Percentiles rank a stretch among this genome's conserved stretches.
Conservation (phyloP, 768 basidiomycete genomes). For the Gymnopilus dilepis region DNA sequence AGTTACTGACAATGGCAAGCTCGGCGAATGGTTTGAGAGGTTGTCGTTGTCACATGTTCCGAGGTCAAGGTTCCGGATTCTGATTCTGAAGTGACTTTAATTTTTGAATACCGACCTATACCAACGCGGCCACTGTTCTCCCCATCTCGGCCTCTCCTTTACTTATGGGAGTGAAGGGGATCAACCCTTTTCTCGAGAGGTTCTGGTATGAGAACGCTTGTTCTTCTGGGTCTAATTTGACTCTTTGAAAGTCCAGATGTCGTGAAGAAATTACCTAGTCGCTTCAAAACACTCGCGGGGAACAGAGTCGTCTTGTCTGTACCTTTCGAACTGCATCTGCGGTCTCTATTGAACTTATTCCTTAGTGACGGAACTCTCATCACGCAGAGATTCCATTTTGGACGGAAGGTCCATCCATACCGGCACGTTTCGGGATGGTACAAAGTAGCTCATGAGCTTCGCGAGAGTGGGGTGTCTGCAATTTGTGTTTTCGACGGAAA, state of each 20-base stretch:
- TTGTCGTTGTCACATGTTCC: too few species aligned
- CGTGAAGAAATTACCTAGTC: slow-evolving; percentile 64
- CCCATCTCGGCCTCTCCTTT: not conserved
- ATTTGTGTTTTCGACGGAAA: slow-evolving; percentile 86
- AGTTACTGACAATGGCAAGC: too few species aligned
- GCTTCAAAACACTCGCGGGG: slow-evolving; percentile 63
- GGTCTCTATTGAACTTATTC: not conserved
- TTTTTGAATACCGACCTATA: not conserved
- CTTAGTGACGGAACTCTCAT: slow-evolving; percentile 84
- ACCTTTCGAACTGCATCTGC: not conserved
- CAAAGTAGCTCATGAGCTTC: slow-evolving; percentile 65
- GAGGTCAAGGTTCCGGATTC: not conserved
- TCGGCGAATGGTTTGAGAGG: too few species aligned
- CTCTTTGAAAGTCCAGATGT: slow-evolving; percentile 59
- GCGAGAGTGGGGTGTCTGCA: slow-evolving; percentile 56
- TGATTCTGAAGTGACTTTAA: not conserved
- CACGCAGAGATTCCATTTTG: slow-evolving; percentile 82
- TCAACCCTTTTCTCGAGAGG: slow-evolving; percentile 72
- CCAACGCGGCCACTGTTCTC: not conserved
- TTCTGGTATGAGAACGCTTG: slow-evolving; percentile 51
- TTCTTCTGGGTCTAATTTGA: not conserved
- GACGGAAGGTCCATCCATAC: slow-evolving; percentile 62
- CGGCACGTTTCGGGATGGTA: slow-evolving; percentile 85
- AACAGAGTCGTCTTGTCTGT: slow-evolving; percentile 79
- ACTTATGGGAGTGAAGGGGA: slow-evolving; percentile 73